Evolutionary conservation across 2,329 filamentous ascomycete species (phyloP), one percentile per base, ranked within the genome.

Genomic region (Colletotrichum liaoningense): DNA sequence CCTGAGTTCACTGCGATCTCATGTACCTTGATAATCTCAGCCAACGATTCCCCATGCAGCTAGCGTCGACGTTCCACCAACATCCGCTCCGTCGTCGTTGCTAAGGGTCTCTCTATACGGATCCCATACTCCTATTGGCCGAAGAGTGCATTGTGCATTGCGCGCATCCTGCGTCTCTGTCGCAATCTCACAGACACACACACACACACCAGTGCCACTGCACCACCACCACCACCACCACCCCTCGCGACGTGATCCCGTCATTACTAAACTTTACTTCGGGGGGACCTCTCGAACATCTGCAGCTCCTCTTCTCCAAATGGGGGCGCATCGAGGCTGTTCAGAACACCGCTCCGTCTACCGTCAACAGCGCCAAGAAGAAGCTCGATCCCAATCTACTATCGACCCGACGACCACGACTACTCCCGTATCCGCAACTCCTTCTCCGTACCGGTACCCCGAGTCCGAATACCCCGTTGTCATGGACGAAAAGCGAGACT

Each of bases 401-500:
- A 35, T 35, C 33, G 33, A 35, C 9, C 33, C 62, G 46, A 4
- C 28, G 14, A 57, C 57, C 14, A 24, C 56, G 6, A 24, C 42
- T 22, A 9, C 9, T 59, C 26, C 7, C 35, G 5, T 12, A n/a
- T 46, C 9, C 5, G 1, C 9, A 30, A 49, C 24, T 35, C 46
- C 16, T 14, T 28, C 52, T 14, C n/a, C 52, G 24, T 64, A 33
- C 12, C 67, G 56, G 26, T 73, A 69, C 22, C 49, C 30, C 63
- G 59, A 73, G 16, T 22, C 12, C 49, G 42, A 65, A 49, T 22
- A 14, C 12, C 26, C 14, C 24, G 55, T 38, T 33, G 56, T 62
- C 26, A 76, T 76, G 74, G 74, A 76, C 49, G 74, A 73, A 73
- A 76, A 76, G 66, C 69, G n/a, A 49, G 58, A 52, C 22, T 60